phyloP scores from a whole-genome alignment of 2,329 filamentous ascomycete genomes.

The Colletotrichum limetticola region DNA sequence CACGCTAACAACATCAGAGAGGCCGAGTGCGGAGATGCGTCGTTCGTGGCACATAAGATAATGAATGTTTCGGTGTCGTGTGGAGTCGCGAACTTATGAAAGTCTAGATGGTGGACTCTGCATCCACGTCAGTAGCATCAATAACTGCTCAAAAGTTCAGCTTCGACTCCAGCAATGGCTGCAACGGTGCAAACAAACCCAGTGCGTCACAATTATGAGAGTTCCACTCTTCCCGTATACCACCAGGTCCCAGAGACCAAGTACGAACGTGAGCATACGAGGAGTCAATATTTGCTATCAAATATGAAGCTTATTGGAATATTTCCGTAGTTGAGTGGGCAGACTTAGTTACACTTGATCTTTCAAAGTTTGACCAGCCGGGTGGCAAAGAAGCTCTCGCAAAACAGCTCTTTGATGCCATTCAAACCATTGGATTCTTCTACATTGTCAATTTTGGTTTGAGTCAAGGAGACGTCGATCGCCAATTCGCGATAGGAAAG shows the following conservation, averaged over 20 bases:
- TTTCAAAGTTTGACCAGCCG: constrained; percentile 63
- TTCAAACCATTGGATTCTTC: constrained; percentile 64
- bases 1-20: background rate
- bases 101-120: background rate
- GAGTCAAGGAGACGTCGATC: constrained; percentile 63
- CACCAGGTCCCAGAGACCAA: constrained; percentile 47
- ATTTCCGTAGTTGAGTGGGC: constrained; percentile 56
- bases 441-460: constrained; percentile 72
- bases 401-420: constrained; percentile 64
- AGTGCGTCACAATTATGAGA: constrained; percentile 18
- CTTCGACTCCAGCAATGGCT: background rate
- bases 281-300: background rate
- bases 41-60: background rate
- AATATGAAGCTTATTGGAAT: background rate
- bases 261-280: constrained; percentile 43
- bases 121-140: background rate
- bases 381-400: constrained; percentile 65
- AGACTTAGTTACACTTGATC: constrained; percentile 67
- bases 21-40: background rate
- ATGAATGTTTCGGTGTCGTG: background rate
- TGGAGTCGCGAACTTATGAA: background rate
- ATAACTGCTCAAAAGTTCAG: background rate
- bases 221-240: constrained; percentile 41
- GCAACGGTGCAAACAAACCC: background rate
- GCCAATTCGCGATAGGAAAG: constrained; percentile 57